Base-by-base conservation (phyloP, 495 filamentous ascomycete genomes). In the Symbiotaphrina buchneri region DNA sequence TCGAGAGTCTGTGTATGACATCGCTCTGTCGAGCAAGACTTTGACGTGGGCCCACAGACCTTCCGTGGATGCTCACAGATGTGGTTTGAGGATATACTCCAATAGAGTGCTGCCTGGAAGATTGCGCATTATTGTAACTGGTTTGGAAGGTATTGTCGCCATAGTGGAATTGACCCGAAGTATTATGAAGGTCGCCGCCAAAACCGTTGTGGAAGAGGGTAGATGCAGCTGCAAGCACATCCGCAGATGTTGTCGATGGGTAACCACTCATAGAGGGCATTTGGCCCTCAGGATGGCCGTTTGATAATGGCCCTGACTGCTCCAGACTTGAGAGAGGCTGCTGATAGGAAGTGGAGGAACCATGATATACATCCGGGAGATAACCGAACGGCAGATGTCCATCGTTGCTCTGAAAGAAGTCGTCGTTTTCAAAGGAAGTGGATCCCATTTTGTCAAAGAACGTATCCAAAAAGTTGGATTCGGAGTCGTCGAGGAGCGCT, bases 401-500 rank as follows among this genome's bases (percentile, higher is more conserved):
- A 29, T 48, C 48, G 30, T 57, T 41, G 65, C 65, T 70, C 28
- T 56, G 54, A 15, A 30, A 30, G 10, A 35, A 21, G 14, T 22
- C 26, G 5, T 18, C 16, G 11, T 19, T 19, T 22, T 36, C 34
- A 8, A 16, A 27, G 13, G 27, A 10, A 29, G 63, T 59, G 1
- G 61, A 51, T 32, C 61, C 60, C 43, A 72, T 53, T 13, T 57
- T 64, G 30, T 61, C 64, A 44, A 74, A 71, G 48, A 74, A 75
- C 37, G 50, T 58, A 18, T 61, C 57, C n/a, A 74, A 53, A 47
- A 68, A 57, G 36, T 57, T 65, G 22, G 56, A 61, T 42, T 75
- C 69, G 33, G 59, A 59, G 40, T 69, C 61, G 35, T 66, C 60
- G 36, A 74, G 58, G 28, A 74, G 52, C 21, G 69, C 59, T 17